Conservation (phyloP, 2,329 filamentous ascomycete genomes). For the Colletotrichum sp. region DNA sequence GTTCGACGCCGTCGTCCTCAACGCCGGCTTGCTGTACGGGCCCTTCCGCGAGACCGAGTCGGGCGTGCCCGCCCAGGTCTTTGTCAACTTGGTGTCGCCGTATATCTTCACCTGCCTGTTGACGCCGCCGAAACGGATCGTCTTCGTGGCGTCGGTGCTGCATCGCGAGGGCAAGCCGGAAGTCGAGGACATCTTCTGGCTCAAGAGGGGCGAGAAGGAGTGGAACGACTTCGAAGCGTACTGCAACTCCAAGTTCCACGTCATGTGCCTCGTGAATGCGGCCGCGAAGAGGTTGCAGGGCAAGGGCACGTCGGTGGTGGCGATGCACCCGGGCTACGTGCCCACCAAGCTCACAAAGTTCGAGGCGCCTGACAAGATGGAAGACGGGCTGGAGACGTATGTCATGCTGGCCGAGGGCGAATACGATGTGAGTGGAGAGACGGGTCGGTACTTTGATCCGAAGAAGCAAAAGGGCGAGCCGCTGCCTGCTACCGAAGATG, state of each 20-base stretch:
- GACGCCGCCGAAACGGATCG: constrained; percentile 22
- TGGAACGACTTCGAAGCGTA: constrained; percentile 25
- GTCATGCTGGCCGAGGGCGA: constrained; percentile 25
- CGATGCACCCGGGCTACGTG: constrained; percentile 27
- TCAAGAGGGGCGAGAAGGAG: constrained; percentile 18
- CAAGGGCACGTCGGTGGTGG: constrained; percentile 20
- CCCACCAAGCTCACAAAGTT: constrained; percentile 24
- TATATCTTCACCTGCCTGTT: constrained; percentile 27
- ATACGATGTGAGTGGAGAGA: constrained; percentile 20
- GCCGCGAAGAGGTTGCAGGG: constrained; percentile 20
- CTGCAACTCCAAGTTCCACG: constrained; percentile 26
- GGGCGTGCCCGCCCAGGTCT: constrained; percentile 23
- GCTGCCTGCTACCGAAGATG: constrained; percentile 7
- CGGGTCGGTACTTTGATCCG: constrained; percentile 24
- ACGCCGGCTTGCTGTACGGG: constrained; percentile 24
- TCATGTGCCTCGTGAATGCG: constrained; percentile 25
- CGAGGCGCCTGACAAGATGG: constrained; percentile 19
- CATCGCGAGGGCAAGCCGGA: constrained; percentile 22
- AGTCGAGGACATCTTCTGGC: constrained; percentile 25
- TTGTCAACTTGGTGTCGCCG: constrained; percentile 26
- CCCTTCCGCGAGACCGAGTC: constrained; percentile 24
- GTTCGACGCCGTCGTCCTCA: constrained; percentile 26
- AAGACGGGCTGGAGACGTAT: constrained; percentile 19
- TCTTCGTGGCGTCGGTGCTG: constrained; percentile 23
- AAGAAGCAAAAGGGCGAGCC: constrained; percentile 22